A percentile compares a stretch with the other conserved stretches of the same genome.
Evolutionary conservation across 129 eudicot species (phyloP).

Genomic region (Daucus carota): DH1_v3.0 NC_030385.2:32315501-32316000

Average conservation of each 20-base stretch:
- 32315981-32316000: not conserved
- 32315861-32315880: constrained; percentile 84
- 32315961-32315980: not conserved
- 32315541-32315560: constrained; percentile 84
- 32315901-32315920: constrained; percentile 88
- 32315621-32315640: constrained; percentile 28
- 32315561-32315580: constrained; percentile 63
- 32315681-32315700: constrained; percentile 55
- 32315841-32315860: constrained; percentile 74
- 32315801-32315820: constrained; percentile 55
- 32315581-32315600: constrained; percentile 61
- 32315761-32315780: constrained; percentile 87
- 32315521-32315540: constrained; percentile 72
- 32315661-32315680: constrained; percentile 85
- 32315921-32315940: constrained; percentile 92
- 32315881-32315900: constrained; percentile 87
- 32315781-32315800: constrained; percentile 76
- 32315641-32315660: constrained; percentile 79
- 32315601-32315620: constrained; percentile 55
- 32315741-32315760: constrained; percentile 81
- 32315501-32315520: constrained; percentile 78
- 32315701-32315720: constrained; percentile 59
- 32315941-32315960: constrained; percentile 8
- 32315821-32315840: constrained; percentile 51
- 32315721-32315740: constrained; percentile 82